phyloP scores from a whole-genome alignment of 352 stramenopile genomes.

The Phytophthora colocasiae region DNA sequence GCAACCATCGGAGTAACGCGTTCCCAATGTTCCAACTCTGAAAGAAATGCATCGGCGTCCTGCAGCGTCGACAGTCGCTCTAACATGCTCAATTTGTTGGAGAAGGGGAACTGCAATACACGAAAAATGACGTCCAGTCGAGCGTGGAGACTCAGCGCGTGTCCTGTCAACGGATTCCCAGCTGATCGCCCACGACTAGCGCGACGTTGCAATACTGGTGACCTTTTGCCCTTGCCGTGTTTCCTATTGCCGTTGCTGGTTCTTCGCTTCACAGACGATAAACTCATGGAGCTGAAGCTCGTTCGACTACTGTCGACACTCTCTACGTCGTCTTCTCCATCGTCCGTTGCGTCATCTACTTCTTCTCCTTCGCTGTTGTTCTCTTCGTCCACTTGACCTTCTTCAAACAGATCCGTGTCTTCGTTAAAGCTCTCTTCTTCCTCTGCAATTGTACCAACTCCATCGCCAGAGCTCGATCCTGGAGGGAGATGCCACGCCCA shows the following conservation, averaged over 20 bases:
- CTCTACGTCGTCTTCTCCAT: constrained; percentile 29
- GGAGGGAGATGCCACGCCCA: constrained; percentile 53
- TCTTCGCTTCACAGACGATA: constrained; percentile 23
- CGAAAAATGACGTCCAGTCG: constrained; percentile 67
- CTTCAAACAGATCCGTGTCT: background rate
- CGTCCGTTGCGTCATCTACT: constrained; percentile 25
- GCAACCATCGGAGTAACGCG: constrained; percentile 45
- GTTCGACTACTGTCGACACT: constrained; percentile 29
- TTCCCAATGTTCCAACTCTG: constrained; percentile 59
- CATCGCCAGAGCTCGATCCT: constrained; percentile 11
- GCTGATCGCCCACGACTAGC: constrained; percentile 27
- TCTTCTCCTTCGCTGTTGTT: constrained; percentile 28
- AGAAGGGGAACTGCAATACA: constrained; percentile 70
- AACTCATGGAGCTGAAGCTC: constrained; percentile 32
- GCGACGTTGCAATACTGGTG: constrained; percentile 17
- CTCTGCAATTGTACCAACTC: constrained; percentile 27
- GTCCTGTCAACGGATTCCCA: constrained; percentile 36
- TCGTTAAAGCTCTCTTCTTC: constrained; percentile 5
- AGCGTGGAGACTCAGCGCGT: constrained; percentile 55
- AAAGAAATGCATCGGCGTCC: constrained; percentile 52
- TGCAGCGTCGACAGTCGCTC: constrained; percentile 65
- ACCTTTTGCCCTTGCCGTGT: constrained; percentile 34
- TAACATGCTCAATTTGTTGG: constrained; percentile 65
- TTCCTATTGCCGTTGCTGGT: constrained; percentile 23
- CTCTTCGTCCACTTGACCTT: constrained; percentile 23